Conservation (phyloP, 331 rosid species). For the Malus hybrid region DNA sequence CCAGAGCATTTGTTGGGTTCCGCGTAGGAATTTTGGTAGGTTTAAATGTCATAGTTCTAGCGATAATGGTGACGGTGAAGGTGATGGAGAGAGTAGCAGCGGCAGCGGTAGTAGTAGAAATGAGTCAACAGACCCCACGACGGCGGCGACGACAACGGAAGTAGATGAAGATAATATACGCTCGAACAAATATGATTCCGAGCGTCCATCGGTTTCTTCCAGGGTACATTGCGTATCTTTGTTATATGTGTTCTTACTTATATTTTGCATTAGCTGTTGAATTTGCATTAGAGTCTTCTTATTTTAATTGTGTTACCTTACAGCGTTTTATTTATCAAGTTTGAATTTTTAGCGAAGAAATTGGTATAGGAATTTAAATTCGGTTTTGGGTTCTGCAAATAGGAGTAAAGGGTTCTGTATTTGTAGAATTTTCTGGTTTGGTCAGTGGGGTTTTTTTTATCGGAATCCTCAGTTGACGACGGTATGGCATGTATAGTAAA, state of each 20-base stretch:
- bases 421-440: not conserved
- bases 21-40: slow-evolving; percentile 20
- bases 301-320: not conserved
- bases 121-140: slow-evolving; percentile 31
- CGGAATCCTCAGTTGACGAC: not conserved
- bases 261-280: not conserved
- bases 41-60: slow-evolving; percentile 40
- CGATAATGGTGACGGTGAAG: slow-evolving; percentile 10
- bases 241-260: not conserved
- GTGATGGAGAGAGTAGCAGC: slow-evolving; percentile 29
- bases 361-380: not conserved
- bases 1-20: not conserved
- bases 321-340: not conserved
- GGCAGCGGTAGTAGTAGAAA: not conserved
- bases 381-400: not conserved
- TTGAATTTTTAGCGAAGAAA: not conserved
- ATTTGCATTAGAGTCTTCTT: not conserved
- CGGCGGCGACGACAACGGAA: slow-evolving; percentile 24
- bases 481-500: not conserved
- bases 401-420: not conserved
- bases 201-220: slow-evolving; percentile 62
- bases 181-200: slow-evolving; percentile 30
- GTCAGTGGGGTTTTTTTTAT: no score
- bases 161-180: slow-evolving; percentile 25
- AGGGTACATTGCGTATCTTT: slow-evolving; percentile 25